Base-by-base conservation (phyloP, 306 rosid genomes). In the Cyamopsis tetragonoloba region DNA sequence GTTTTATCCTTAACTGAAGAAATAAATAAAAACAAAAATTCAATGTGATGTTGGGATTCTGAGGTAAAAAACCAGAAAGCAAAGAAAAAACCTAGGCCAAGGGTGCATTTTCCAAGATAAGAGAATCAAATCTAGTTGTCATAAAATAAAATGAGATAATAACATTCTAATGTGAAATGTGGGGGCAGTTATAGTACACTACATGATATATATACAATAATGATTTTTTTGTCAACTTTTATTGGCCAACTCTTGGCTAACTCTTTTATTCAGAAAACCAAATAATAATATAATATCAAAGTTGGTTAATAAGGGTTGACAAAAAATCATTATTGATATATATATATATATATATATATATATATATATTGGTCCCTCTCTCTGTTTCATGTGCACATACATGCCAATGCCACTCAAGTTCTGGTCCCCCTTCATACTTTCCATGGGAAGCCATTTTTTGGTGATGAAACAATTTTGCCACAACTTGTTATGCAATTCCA, bases 281-380 rank as follows among this genome's bases (percentile, higher is more conserved):
- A n/a, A n/a, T n/a, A n/a, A n/a, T n/a, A n/a, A n/a, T n/a, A n/a
- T n/a, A n/a, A n/a, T n/a, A n/a, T n/a, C n/a, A n/a, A n/a, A n/a
- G n/a, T n/a, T n/a, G n/a, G n/a, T n/a, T n/a, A n/a, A n/a, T n/a
- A n/a, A n/a, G n/a, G n/a, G n/a, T n/a, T n/a, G n/a, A n/a, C n/a
- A n/a, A n/a, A n/a, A n/a, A n/a, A n/a, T n/a, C n/a, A n/a, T n/a
- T n/a, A n/a, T n/a, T n/a, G n/a, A n/a, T n/a, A n/a, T n/a, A n/a
- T n/a, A n/a, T n/a, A n/a, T n/a, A n/a, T n/a, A n/a, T n/a, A n/a
- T n/a, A n/a, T n/a, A n/a, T n/a, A n/a, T n/a, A n/a, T n/a, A n/a
- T n/a, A n/a, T n/a, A 73, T 35, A 56, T 68, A 51, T 53, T 77
- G 86, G 92, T 73, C 85, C 86, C 85, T 62, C 44, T 56, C 53